Evolutionary conservation across 2,329 filamentous ascomycete genomes (phyloP), one percentile per base, ranked within the genome.

Genomic region (Dryadomyces sulphureus): DNA sequence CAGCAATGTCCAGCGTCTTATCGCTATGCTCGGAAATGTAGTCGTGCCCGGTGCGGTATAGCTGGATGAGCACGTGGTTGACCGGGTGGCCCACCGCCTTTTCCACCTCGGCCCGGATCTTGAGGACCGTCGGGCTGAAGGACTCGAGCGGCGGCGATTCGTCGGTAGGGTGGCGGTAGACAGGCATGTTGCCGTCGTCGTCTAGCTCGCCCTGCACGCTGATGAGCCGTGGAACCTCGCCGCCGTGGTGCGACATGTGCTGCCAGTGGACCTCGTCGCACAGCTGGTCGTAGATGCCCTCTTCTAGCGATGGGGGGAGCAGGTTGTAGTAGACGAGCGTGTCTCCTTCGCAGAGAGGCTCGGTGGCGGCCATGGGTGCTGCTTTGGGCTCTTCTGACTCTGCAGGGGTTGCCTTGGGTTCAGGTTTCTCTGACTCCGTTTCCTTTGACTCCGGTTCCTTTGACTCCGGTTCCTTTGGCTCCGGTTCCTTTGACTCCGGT

Each of bases 21-120:
- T 98, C 92, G 35, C 87, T 93, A 58, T 98, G 92, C 59, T 98
- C 92, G 1, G 86, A 92, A 51, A 98, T 98, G 59, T 87, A 87
- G 62, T 98, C 92, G 41, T 77, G 78, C 3, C 90, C 86, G 54
- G 75, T 73, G n/a, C 92, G 84, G 58, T 98, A 98, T 48, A 88
- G 75, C 58, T 98, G 92, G 40, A 98, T 93, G 41, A 98, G 66
- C 1, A 81, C 89, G 59, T 98, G 92, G 56, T 98, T 98, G 38
- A 98, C 64, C 1, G 75, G 66, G 56, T 96, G 92, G 0, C 84
- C 82, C 1, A 94, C 70, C 16, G 76, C 67, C 47, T 73, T 69
- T 60, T 94, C 86, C 0, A 87, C 81, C 46, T 73, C 72, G 14
- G 65, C 60, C 49, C 81, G 79, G 48, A 96, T 79, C 32, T 69